These are phyloP conservation scores for Trypanosoma conorhini DNA, from an alignment of 208 protist genomes.

Conservation along the genomic window DNA sequence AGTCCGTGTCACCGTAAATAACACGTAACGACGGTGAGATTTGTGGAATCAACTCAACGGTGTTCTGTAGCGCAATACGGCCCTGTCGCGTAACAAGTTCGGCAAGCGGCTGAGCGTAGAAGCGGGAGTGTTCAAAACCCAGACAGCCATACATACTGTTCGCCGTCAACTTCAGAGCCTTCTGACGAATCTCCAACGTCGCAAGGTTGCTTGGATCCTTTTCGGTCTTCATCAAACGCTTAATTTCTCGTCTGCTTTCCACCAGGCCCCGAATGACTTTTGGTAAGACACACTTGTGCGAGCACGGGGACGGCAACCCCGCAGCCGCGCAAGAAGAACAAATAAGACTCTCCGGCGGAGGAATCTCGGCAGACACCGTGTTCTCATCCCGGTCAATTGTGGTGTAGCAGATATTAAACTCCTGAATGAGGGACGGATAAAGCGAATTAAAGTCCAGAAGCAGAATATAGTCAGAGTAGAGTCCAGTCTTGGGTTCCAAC, in stretches of 20 bases:
- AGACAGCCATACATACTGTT: constrained; percentile 99
- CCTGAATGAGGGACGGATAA: constrained; percentile 99
- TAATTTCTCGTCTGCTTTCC: constrained; percentile 94
- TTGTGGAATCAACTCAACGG: constrained; percentile 93
- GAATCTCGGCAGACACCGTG: constrained; percentile 50
- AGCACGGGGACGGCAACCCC: constrained; percentile 67
- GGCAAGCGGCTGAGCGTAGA: constrained; percentile 98
- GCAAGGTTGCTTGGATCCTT: constrained; percentile 73
- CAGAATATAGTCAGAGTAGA: constrained; percentile 99
- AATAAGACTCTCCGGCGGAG: constrained; percentile 74
- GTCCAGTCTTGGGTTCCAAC: constrained; percentile 97
- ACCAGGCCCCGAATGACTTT: constrained; percentile 96
- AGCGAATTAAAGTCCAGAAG: constrained; percentile 99
- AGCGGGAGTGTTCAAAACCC: constrained; percentile 98
- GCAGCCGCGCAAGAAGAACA: constrained; percentile 64
- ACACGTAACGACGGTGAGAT: constrained; percentile 89
- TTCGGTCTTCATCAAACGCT: constrained; percentile 93
- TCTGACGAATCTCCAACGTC: constrained; percentile 97
- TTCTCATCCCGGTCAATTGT: constrained; percentile 88
- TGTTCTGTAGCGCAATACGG: constrained; percentile 94
- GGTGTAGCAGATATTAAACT: constrained; percentile 99
- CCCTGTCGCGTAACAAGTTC: constrained; percentile 98
- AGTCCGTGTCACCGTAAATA: constrained; percentile 99
- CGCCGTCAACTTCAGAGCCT: constrained; percentile 98
- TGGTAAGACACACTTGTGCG: constrained; percentile 92